These are phyloP conservation scores for Lyophyllum decastes DNA, from an alignment of 768 basidiomycete species.

Conservation along the genomic window DNA sequence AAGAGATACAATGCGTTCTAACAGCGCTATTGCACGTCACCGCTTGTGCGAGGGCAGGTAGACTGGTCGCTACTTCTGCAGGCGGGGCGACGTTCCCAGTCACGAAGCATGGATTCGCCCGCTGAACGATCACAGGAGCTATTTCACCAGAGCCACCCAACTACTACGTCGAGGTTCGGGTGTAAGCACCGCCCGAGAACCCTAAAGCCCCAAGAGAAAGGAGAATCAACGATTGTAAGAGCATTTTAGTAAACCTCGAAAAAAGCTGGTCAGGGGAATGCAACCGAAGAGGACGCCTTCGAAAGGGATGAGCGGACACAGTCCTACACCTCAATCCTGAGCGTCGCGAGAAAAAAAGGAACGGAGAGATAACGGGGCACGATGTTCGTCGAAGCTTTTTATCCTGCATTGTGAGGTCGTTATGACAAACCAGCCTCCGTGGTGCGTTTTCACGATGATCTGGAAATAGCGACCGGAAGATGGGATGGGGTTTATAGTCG, in stretches of 20 bases:
- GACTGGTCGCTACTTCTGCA: conserved; percentile 24
- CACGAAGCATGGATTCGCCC: conserved; percentile 27
- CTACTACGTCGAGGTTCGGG: not conserved
- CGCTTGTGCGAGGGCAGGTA: conserved; percentile 18
- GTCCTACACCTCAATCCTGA: not conserved
- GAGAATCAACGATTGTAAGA: conserved; percentile 17
- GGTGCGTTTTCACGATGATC: not conserved
- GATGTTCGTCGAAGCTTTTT: not conserved
- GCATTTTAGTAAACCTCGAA: conserved; percentile 6
- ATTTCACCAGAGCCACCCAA: not conserved
- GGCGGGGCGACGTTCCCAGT: conserved; percentile 27
- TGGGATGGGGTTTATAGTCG: not conserved
- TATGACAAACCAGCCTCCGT: not conserved
- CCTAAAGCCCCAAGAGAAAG: conserved; percentile 9
- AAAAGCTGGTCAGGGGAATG: too few species aligned
- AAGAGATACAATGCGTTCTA: not conserved
- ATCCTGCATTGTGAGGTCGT: not conserved
- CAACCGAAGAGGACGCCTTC: not conserved
- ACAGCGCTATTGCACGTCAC: conserved; percentile 24
- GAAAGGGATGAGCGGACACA: not conserved
- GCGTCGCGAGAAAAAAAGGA: not conserved
- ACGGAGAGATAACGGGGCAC: not conserved
- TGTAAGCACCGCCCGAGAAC: not conserved
- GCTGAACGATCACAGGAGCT: conserved; percentile 14
- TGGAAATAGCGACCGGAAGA: not conserved